A percentile compares a stretch with the other conserved stretches of the same genome.
Evolutionary conservation across 305 asterid species (phyloP).

Genomic region (Solanum chacoense): DNA sequence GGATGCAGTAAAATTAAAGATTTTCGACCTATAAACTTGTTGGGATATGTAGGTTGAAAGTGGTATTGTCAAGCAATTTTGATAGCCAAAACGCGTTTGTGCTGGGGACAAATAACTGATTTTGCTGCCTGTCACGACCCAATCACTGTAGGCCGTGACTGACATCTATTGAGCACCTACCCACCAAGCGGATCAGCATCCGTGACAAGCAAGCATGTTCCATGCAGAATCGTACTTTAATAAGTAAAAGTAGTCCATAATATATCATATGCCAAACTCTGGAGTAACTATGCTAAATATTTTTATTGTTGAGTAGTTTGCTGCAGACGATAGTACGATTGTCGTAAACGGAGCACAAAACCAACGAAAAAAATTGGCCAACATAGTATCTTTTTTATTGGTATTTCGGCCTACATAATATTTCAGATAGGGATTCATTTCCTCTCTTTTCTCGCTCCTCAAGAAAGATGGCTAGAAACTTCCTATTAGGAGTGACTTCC

Average conservation of each 20-base stretch:
- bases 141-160: not conserved
- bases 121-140: not conserved
- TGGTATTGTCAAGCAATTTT: not conserved
- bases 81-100: not conserved
- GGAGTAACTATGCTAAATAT: not conserved
- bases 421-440: not conserved
- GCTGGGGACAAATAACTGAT: not conserved
- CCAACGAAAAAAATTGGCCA: not conserved
- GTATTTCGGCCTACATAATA: not conserved
- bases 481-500: not conserved
- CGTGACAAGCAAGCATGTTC: not conserved
- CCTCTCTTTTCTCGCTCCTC: not conserved
- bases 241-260: not conserved
- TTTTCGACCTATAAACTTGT: not conserved
- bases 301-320: not conserved
- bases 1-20: not conserved
- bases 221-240: not conserved
- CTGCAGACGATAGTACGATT: not conserved
- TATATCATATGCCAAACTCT: not conserved
- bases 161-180: not conserved
- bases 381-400: not conserved
- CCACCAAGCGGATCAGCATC: not conserved
- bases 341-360: not conserved
- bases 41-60: not conserved
- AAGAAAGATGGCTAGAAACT: not conserved